Evolutionary conservation across 768 basidiomycete species (phyloP).

Genomic region (Phlegmacium glaucopus): DNA sequence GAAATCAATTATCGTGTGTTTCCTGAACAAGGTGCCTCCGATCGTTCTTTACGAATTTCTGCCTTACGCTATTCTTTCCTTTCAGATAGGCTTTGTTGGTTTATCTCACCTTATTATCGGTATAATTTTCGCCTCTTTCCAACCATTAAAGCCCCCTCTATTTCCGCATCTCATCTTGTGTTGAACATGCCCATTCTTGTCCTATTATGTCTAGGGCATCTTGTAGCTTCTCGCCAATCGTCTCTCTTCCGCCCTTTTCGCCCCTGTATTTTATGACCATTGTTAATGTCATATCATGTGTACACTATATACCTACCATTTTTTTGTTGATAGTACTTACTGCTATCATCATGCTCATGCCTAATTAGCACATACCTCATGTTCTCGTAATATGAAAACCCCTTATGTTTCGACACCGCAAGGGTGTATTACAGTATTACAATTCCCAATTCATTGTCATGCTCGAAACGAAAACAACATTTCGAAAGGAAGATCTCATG

Average conservation of each 20-base stretch:
- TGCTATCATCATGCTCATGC: constrained; percentile 14
- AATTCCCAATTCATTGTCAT: constrained; percentile 7
- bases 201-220: constrained; percentile 16
- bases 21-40: constrained; percentile 22
- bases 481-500: constrained; percentile 8
- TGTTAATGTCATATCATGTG: too few relatives aligned
- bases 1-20: constrained; percentile 25
- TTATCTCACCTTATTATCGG: constrained; percentile 19
- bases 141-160: constrained; percentile 21
- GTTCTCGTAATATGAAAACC: constrained; percentile 14
- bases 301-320: constrained; percentile 9
- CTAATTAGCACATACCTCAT: constrained; percentile 9
- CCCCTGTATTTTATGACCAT: too few relatives aligned
- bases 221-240: constrained; percentile 15
- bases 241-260: constrained; percentile 15
- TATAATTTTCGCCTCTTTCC: constrained; percentile 21
- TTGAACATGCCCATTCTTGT: constrained; percentile 18
- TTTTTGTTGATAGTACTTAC: constrained; percentile 11
- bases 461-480: constrained; percentile 5
- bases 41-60: constrained; percentile 23
- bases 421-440: not conserved
- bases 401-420: not conserved
- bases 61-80: constrained; percentile 23
- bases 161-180: constrained; percentile 17
- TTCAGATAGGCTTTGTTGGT: constrained; percentile 22